phyloP scores from a whole-genome alignment of 805 yeast genomes.

The Cyberlindnera lachancei region DNA sequence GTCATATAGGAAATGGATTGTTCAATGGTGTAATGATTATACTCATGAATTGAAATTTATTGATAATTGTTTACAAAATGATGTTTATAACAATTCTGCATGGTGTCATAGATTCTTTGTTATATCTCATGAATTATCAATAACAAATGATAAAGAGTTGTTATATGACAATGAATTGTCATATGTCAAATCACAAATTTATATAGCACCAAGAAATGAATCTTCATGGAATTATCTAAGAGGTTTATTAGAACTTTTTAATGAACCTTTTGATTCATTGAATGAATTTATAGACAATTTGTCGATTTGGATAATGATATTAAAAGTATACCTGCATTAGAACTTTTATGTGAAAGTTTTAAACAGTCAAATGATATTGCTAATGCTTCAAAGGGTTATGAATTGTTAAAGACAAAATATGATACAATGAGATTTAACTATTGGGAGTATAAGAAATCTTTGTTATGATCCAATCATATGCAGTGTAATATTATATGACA shows the following conservation, averaged over 20 bases:
- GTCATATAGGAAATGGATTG: slow-evolving; percentile 86
- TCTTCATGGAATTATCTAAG: slow-evolving; percentile 79
- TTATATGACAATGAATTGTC: slow-evolving; percentile 41
- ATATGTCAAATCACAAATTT: slow-evolving; percentile 43
- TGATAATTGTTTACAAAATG: slow-evolving; percentile 41
- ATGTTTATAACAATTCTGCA: slow-evolving; percentile 84
- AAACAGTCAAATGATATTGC: slow-evolving; percentile 28
- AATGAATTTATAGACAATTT: too few relatives aligned
- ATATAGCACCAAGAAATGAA: slow-evolving; percentile 67
- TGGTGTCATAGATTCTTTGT: slow-evolving; percentile 84
- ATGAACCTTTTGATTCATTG: too few relatives aligned
- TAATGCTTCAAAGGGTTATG: slow-evolving; percentile 32
- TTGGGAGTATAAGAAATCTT: slow-evolving; percentile 44
- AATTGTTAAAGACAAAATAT: slow-evolving; percentile 40
- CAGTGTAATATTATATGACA: too few relatives aligned
- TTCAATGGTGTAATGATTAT: slow-evolving; percentile 44
- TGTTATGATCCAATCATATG: neutral
- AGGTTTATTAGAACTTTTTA: slow-evolving; percentile 47
- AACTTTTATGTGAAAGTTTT: slow-evolving; percentile 47
- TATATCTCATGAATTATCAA: slow-evolving; percentile 16
- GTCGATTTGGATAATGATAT: slow-evolving; percentile 28
- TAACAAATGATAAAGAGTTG: slow-evolving; percentile 5
- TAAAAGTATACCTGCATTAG: slow-evolving; percentile 61
- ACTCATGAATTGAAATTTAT: slow-evolving; percentile 46
- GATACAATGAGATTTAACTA: slow-evolving; percentile 58